Base-by-base conservation (phyloP, 495 filamentous ascomycete genomes). In the Penicillium paradoxum region DNA sequence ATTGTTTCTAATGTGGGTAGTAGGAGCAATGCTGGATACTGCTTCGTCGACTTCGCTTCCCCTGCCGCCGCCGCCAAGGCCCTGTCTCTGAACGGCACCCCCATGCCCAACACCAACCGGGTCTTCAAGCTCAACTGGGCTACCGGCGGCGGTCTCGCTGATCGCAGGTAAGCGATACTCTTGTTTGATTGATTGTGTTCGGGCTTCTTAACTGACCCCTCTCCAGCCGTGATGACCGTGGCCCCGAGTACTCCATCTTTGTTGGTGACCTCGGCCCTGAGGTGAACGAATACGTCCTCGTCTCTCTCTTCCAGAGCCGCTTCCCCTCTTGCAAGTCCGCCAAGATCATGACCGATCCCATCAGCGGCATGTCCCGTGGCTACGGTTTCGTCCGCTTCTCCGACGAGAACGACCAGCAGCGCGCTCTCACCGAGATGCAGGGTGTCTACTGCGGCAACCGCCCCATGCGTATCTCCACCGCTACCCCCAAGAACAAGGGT, bases 91-190 rank as follows among this genome's bases (percentile, higher is more conserved):
- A 97, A 96, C 69, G 93, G 95, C 48, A 86, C 84, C 43, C 80
- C 88, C 22, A 96, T 97, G 62, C 92, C 93, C 36, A 96, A 96
- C 79, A 91, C 91, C 25, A 85, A 85, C 64, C 90, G 93, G 13
- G 85, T 90, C 25, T 99, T 99, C 83, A 97, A 97, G 79, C 80
- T 99, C 37, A 99, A 99, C 79, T 99, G 93, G 93, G 93, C 93
- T 59, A 96, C 91, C 54, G 93, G 93, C 55, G 93, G 93, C 61
- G 93, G 93, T 36, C 80, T 99, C 22, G 88, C 95, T 48, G 95
- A 99, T 64, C 85, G 93, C 60, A 89, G 87, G 88, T 90, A 75
- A 68, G 83, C 67, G 59, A 44, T 45, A 24, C 48, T 13, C 48
- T n/a, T 33, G 13, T 6, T n/a, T 6, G 9, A 14, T 19, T 4